phyloP scores from a whole-genome alignment of 768 basidiomycete genomes.

The Agaricus subrufescens region DNA sequence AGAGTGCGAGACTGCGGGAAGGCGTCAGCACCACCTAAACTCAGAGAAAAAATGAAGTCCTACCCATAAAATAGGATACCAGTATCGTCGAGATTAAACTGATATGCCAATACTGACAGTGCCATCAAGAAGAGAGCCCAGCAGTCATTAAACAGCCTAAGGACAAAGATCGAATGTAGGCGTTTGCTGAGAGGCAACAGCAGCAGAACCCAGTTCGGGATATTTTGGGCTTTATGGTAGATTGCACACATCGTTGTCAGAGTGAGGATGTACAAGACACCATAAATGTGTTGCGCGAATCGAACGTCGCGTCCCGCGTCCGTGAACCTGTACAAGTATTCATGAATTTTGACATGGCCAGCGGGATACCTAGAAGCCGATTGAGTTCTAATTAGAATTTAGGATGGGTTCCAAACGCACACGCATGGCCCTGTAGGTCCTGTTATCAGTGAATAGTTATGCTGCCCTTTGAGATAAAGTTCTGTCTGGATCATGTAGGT shows the following conservation, averaged over 20 bases:
- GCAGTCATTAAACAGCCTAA: constrained; percentile 94
- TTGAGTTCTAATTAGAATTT: not conserved
- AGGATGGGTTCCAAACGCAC: constrained; percentile 37
- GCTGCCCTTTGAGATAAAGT: constrained; percentile 74
- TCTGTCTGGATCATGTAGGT: constrained; percentile 92
- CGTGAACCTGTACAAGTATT: constrained; percentile 60
- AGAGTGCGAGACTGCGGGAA: constrained; percentile 63
- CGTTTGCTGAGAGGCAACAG: constrained; percentile 86
- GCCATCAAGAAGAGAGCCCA: constrained; percentile 72
- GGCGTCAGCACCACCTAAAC: constrained; percentile 8
- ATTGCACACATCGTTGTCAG: constrained; percentile 63
- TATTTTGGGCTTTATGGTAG: constrained; percentile 53
- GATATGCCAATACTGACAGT: constrained; percentile 62
- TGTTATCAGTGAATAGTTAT: constrained; percentile 73
- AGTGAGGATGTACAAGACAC: constrained; percentile 62
- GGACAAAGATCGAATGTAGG: constrained; percentile 86
- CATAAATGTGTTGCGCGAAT: constrained; percentile 77
- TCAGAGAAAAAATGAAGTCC: constrained; percentile 12
- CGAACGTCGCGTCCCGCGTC: constrained; percentile 53
- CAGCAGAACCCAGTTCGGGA: constrained; percentile 70
- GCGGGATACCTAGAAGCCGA: constrained; percentile 76
- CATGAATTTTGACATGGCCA: constrained; percentile 84
- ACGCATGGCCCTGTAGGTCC: constrained; percentile 94
- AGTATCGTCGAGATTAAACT: constrained; percentile 50
- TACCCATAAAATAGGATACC: constrained; percentile 75